Conservation (phyloP, 768 basidiomycete genomes). For the Boletus sp. region DNA sequence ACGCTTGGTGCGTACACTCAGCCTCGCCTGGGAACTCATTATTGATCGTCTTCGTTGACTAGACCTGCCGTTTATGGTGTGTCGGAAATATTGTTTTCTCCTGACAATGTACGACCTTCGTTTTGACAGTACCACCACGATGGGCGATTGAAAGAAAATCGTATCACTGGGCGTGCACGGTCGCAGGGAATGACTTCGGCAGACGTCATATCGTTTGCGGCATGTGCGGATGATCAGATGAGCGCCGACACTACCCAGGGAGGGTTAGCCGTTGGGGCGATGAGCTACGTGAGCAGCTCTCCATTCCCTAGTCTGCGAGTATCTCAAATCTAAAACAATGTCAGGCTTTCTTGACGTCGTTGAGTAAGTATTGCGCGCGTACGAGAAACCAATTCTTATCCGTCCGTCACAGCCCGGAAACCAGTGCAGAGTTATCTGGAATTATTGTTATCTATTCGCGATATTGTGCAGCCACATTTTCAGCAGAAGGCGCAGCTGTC, state of each 20-base stretch:
- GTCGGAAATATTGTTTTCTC: background rate
- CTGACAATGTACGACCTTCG: background rate
- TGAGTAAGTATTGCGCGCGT: constrained; percentile 34
- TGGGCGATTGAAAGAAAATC: constrained; percentile 48
- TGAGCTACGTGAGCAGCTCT: constrained; percentile 63
- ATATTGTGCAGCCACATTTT: constrained; percentile 55
- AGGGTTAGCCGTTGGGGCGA: constrained; percentile 70
- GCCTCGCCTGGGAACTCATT: background rate
- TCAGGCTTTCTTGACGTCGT: constrained; percentile 58
- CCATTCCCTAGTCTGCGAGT: too few species aligned
- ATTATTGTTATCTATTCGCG: constrained; percentile 55
- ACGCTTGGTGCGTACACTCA: constrained; percentile 36
- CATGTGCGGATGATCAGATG: constrained; percentile 66
- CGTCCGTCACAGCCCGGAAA: constrained; percentile 34
- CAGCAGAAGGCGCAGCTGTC: constrained; percentile 73
- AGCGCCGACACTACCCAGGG: constrained; percentile 67
- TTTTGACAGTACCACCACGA: constrained; percentile 53
- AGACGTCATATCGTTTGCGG: constrained; percentile 80
- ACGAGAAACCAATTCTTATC: background rate
- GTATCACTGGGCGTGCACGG: constrained; percentile 34
- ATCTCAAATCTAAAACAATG: background rate
- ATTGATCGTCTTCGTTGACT: background rate
- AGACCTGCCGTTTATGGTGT: constrained; percentile 31
- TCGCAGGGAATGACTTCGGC: constrained; percentile 56
- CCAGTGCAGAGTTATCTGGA: constrained; percentile 65